Evolutionary conservation across 805 yeast genomes (phyloP), one percentile per base, ranked within the genome.

Genomic region (Komagataella pseudopastoris): DNA sequence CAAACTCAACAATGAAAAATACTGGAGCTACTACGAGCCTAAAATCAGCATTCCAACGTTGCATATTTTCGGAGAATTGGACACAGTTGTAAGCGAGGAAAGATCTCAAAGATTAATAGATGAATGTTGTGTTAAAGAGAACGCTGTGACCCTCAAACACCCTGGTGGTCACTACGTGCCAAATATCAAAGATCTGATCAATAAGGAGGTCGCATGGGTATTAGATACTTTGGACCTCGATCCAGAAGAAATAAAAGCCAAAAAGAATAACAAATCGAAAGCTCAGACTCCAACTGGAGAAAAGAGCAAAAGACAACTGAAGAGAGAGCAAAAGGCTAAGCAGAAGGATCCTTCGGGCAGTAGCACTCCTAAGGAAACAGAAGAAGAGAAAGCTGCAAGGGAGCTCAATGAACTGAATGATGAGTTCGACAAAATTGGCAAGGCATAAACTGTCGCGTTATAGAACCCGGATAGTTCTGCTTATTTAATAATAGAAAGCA

Each of bases 151-250:
- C 5, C 50, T 84, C 53, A 83, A 78, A 56, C 99, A 91, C 61
- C 97, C 97, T 7, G 98, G 99, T 54, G 97, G 98, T 1, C 99
- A 91, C 63, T 89, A 85, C 69, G 96, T 91, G 48, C 99, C 98
- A 24, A 88, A 88, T 66, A 83, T 89, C 49, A 86, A 85, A 64
- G 66, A 61, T 45, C 53, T 66, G 22, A 45, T 68, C 16, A 63
- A 59, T 44, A 62, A 58, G 44, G 66, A 64, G 55, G 58, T 66
- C 49, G 67, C 65, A 1, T 68, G 71, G 71, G 59, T 68, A 10
- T 8, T 30, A 14, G 14, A 30, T 30, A 14, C 39, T 3, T 30
- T 30, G 14, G 39, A 30, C 14, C 39, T 30, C 14, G 39, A 30
- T 30, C 39, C 39, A 30, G 39, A 30, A 30, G 39, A 30, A 14